Base-by-base conservation (phyloP, 1,284 basidiomycete species). In the Irpex lacteus region DNA sequence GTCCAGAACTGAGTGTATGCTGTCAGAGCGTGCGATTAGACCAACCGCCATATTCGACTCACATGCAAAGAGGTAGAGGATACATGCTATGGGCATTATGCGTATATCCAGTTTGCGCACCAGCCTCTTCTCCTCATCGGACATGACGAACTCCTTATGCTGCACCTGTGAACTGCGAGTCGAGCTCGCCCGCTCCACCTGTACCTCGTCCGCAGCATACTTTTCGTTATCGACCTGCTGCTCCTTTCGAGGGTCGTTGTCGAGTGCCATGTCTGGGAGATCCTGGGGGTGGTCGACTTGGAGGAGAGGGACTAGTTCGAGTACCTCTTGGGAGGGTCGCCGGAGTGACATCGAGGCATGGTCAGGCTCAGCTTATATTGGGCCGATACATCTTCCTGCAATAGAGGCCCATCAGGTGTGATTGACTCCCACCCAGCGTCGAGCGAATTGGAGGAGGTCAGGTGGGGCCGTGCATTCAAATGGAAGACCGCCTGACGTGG, bases 51-150 rank as follows among this genome's bases (percentile, higher is more conserved):
- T 4, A 8, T n/a, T 5, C 11, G 21, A 74, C 87, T 71, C 65
- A 89, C 89, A 92, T 21, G 90, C 88, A 72, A 89, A 91, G 40
- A 92, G 79, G 69, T 92, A 92, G 44, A 92, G 80, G 26, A 90
- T 71, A 69, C 89, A 91, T 1, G 85, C 79, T 61, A 92, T 85
- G 47, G 89, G 90, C 62, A 92, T 76, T 58, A 92, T 90, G 21
- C 89, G 80, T 64, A 69, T 63, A 70, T 92, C 90, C 60, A 92
- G 77, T 72, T 88, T 91, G 69, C 84, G 80, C 34, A 92, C 79
- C 3, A 92, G 79, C 49, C 71, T 77, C 66, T 75, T 79, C 74
- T 92, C 91, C 64, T 85, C 83, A 37, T 44, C 54, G 2, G 61
- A 56, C 8, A 61, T 73, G 68, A 38, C 18, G 50, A 34, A 61